These are phyloP conservation scores for Boletus sp. DNA, from an alignment of 768 basidiomycete species.

Conservation along the genomic window DNA sequence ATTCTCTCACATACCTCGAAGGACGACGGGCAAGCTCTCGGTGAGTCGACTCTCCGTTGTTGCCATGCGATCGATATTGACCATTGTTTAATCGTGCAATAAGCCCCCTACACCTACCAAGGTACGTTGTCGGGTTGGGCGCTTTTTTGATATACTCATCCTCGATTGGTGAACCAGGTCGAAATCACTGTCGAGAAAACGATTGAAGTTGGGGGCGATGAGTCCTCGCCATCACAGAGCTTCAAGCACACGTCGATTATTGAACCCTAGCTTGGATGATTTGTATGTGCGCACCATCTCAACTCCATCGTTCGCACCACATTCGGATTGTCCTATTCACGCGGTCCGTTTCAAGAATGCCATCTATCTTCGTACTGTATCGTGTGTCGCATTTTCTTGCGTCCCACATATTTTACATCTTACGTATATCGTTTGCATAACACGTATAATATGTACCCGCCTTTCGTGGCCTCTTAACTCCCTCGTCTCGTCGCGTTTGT, in stretches of 20 bases:
- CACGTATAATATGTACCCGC: neutral
- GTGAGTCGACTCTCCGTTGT: slow-evolving; percentile 7
- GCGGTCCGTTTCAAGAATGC: neutral
- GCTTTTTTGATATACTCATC: neutral
- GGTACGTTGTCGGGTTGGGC: slow-evolving; percentile 7
- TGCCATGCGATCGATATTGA: neutral
- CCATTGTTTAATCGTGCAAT: slow-evolving; percentile 8
- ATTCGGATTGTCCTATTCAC: neutral
- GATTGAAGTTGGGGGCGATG: slow-evolving; percentile 25
- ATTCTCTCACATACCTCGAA: slow-evolving; percentile 18
- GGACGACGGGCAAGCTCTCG: neutral
- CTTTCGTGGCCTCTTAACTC: neutral
- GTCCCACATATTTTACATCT: neutral
- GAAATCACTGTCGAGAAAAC: slow-evolving; percentile 32
- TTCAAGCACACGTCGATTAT: slow-evolving; percentile 3
- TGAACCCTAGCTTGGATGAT: slow-evolving; percentile 5
- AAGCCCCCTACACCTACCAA: slow-evolving; percentile 12
- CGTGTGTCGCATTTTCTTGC: neutral
- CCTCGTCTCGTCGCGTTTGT: neutral
- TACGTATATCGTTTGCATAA: neutral
- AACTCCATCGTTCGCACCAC: neutral
- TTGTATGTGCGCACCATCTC: neutral
- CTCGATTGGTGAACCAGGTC: slow-evolving; percentile 10
- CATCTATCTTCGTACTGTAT: neutral
- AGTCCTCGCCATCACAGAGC: neutral